Evolutionary conservation across 2,329 filamentous ascomycete species (phyloP).

Genomic region (Sordariomycetes sp.): DNA sequence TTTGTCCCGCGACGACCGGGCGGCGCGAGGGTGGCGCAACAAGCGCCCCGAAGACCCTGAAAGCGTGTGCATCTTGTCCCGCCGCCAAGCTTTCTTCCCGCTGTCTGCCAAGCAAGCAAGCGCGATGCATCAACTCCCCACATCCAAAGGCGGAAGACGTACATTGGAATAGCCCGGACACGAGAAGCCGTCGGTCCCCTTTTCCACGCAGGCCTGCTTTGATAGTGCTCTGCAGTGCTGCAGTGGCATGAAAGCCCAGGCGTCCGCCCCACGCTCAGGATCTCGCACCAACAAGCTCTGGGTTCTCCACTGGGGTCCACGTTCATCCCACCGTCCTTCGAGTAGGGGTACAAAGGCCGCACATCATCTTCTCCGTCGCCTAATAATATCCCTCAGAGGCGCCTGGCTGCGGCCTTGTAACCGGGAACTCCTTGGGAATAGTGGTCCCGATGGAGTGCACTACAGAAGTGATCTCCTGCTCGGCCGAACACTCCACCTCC

Average conservation of each 20-base stretch:
- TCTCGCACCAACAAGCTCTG: background rate
- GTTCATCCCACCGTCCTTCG: background rate
- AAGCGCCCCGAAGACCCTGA: background rate
- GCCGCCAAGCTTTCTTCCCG: too few relatives aligned
- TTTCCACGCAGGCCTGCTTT: background rate
- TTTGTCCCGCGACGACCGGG: background rate
- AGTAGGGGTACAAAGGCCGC: background rate
- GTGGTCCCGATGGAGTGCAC: background rate
- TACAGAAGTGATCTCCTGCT: too few relatives aligned
- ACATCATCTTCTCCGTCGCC: background rate
- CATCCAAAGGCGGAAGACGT: too few relatives aligned
- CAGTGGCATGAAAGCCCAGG: background rate
- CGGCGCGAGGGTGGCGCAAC: background rate
- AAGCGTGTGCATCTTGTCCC: background rate
- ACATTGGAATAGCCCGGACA: too few relatives aligned
- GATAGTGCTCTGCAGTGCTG: background rate
- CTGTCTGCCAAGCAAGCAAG: too few relatives aligned
- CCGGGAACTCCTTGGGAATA: background rate
- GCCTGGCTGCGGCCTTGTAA: background rate
- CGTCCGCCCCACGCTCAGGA: background rate
- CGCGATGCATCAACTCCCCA: too few relatives aligned
- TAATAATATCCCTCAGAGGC: background rate
- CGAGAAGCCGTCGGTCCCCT: too few relatives aligned
- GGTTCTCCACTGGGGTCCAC: background rate
- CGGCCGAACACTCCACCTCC: background rate